Evolutionary conservation across 2,329 filamentous ascomycete species (phyloP).

Genomic region (Fusarium multiceps): DNA sequence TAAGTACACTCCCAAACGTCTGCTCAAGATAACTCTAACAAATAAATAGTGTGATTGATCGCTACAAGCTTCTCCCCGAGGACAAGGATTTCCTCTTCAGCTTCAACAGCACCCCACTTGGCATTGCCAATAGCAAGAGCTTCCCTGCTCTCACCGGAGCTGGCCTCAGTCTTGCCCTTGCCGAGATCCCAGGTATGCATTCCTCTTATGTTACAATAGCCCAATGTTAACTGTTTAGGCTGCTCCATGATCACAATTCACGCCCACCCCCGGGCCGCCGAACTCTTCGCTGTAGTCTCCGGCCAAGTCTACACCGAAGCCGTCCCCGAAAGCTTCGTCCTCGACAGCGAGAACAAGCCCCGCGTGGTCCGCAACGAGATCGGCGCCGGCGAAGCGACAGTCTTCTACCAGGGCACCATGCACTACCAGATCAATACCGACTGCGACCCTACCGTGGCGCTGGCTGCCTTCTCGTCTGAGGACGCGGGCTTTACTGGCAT

Average conservation of each 20-base stretch:
- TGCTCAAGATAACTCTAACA: neutral
- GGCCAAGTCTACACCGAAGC: conserved; percentile 63
- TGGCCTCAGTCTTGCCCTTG: conserved; percentile 61
- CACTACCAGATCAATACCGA: conserved; percentile 68
- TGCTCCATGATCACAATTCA: conserved; percentile 69
- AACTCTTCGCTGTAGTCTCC: conserved; percentile 63
- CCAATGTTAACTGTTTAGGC: conserved; percentile 36
- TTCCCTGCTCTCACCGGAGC: conserved; percentile 67
- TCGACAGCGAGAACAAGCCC: conserved; percentile 48
- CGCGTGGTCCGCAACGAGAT: conserved; percentile 58
- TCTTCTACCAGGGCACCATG: conserved; percentile 65
- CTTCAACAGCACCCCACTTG: conserved; percentile 53
- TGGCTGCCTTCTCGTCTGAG: conserved; percentile 62
- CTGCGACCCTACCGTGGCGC: conserved; percentile 61
- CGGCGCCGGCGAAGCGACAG: conserved; percentile 58
- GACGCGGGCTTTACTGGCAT: conserved; percentile 62
- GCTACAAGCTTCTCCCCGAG: conserved; percentile 56
- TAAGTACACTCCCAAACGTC: conserved; percentile 26
- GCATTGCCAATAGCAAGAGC: conserved; percentile 64
- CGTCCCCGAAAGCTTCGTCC: conserved; percentile 62
- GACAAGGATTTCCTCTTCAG: conserved; percentile 61
- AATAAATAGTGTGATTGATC: conserved; percentile 50
- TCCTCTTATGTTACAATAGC: fast-evolving
- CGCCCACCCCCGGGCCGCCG: conserved; percentile 63
- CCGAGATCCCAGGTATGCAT: conserved; percentile 56